Evolutionary conservation across 306 rosid genomes (phyloP).

Genomic region (Arachis hypogaea): DNA sequence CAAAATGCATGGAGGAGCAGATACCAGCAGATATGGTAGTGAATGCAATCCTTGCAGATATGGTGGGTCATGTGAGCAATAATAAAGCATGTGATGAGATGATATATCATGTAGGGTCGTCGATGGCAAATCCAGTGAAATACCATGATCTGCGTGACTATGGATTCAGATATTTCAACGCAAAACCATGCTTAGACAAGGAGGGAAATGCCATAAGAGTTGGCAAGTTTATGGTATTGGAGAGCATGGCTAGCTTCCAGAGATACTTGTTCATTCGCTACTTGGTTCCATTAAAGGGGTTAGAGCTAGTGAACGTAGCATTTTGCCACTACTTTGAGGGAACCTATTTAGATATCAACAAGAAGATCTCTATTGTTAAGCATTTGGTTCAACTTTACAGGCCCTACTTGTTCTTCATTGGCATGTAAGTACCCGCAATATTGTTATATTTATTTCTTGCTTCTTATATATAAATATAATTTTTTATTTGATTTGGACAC

Average conservation of each 20-base stretch:
- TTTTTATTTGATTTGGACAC: not conserved
- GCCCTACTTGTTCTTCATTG: slow-evolving; percentile 76
- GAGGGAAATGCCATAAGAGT: slow-evolving; percentile 65
- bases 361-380: slow-evolving; percentile 63
- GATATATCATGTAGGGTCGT: slow-evolving; percentile 76
- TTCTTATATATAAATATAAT: no score
- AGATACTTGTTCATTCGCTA: slow-evolving; percentile 72
- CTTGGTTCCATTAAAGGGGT: slow-evolving; percentile 70
- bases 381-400: slow-evolving; percentile 69
- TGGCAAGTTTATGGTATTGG: slow-evolving; percentile 43
- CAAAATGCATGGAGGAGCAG: slow-evolving; percentile 34
- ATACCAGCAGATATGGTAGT: slow-evolving; percentile 89
- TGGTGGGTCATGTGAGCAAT: slow-evolving; percentile 55
- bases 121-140: slow-evolving; percentile 53
- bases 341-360: slow-evolving; percentile 40
- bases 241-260: slow-evolving; percentile 56
- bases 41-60: slow-evolving; percentile 58
- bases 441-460: no score
- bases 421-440: slow-evolving; percentile 33
- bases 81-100: slow-evolving; percentile 19
- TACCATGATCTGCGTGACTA: slow-evolving; percentile 42
- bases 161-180: slow-evolving; percentile 51
- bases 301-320: slow-evolving; percentile 57
- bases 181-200: slow-evolving; percentile 61
- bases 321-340: slow-evolving; percentile 64